A percentile compares a stretch with the other conserved stretches of the same genome.
Conservation (phyloP, 805 yeast species). For the Candida oleophila region DNA sequence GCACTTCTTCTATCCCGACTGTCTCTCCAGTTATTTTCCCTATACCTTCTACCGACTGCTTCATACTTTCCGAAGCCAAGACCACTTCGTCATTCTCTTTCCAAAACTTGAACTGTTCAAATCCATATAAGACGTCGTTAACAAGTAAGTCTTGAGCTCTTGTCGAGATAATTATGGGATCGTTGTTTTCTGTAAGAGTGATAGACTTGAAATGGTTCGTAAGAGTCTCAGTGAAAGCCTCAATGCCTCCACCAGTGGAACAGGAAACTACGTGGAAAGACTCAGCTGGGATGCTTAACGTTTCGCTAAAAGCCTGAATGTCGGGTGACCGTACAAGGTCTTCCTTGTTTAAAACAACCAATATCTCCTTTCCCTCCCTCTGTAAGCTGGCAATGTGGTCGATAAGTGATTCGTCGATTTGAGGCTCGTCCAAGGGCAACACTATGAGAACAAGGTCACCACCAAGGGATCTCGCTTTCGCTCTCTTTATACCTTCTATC, state of each 20-base stretch:
- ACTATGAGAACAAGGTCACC: slow-evolving; percentile 75
- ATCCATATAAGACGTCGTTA: slow-evolving; percentile 76
- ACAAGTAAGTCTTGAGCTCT: slow-evolving; percentile 72
- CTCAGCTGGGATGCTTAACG: slow-evolving; percentile 12
- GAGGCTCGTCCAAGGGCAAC: slow-evolving; percentile 46
- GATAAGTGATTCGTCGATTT: slow-evolving; percentile 30
- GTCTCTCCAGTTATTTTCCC: slow-evolving; percentile 91
- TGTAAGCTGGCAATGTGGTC: slow-evolving; percentile 35
- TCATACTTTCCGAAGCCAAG: slow-evolving; percentile 74
- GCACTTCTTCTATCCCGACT: slow-evolving; percentile 84
- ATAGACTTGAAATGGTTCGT: slow-evolving; percentile 46
- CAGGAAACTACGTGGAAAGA: slow-evolving; percentile 56
- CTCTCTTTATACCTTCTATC: slow-evolving; percentile 76
- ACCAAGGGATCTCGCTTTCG: slow-evolving; percentile 54
- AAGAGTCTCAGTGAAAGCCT: slow-evolving; percentile 41
- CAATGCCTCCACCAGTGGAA: slow-evolving; percentile 53
- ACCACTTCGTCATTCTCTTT: slow-evolving; percentile 66
- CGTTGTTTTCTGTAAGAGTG: slow-evolving; percentile 49
- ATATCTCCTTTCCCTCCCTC: slow-evolving; percentile 27
- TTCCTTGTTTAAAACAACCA: slow-evolving; percentile 57
- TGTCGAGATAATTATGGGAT: slow-evolving; percentile 71
- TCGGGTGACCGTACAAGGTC: slow-evolving; percentile 42
- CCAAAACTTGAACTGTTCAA: slow-evolving; percentile 58
- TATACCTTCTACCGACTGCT: slow-evolving; percentile 76
- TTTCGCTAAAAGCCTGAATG: slow-evolving; percentile 5